Conservation (phyloP, 2,329 filamentous ascomycete species). For the Exophiala oligosperma region DNA sequence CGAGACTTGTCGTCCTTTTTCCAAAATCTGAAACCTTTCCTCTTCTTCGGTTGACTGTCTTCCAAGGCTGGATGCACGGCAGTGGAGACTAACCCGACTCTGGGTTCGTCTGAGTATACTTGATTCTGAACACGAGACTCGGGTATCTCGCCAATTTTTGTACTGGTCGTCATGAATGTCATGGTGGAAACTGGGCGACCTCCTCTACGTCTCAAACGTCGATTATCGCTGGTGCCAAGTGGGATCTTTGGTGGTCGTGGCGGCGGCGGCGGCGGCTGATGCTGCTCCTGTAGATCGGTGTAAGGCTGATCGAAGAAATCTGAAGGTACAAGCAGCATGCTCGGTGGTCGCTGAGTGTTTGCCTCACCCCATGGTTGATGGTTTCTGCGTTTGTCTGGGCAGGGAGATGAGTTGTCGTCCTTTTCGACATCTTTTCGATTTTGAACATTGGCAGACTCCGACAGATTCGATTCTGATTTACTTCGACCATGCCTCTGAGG, state of each 20-base stretch:
- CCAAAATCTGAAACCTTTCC: slow-evolving; percentile 28
- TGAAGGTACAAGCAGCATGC: slow-evolving; percentile 25
- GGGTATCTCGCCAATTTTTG: slow-evolving; percentile 62
- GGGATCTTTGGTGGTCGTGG: slow-evolving; percentile 20
- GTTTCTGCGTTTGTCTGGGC: background rate
- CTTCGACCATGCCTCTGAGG: slow-evolving; percentile 9
- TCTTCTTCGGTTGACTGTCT: slow-evolving; percentile 16
- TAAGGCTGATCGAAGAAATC: slow-evolving; percentile 17
- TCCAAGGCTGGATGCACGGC: slow-evolving; percentile 24
- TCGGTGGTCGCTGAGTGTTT: slow-evolving; percentile 14
- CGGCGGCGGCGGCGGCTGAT: slow-evolving; percentile 3
- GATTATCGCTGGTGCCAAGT: slow-evolving; percentile 7
- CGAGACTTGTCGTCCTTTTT: slow-evolving; percentile 18
- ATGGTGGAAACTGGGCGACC: slow-evolving; percentile 25
- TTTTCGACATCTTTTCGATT: background rate
- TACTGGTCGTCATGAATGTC: slow-evolving; percentile 64
- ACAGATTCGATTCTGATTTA: slow-evolving; percentile 10
- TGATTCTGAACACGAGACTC: slow-evolving; percentile 31
- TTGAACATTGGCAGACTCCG: background rate
- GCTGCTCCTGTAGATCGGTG: background rate
- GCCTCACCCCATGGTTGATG: background rate
- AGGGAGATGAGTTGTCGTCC: background rate
- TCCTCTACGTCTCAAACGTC: background rate
- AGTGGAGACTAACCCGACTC: slow-evolving; percentile 14
- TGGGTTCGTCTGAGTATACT: slow-evolving; percentile 3